Evolutionary conservation across 2,329 filamentous ascomycete species (phyloP).

Genomic region (Alternaria burnsii): DNA sequence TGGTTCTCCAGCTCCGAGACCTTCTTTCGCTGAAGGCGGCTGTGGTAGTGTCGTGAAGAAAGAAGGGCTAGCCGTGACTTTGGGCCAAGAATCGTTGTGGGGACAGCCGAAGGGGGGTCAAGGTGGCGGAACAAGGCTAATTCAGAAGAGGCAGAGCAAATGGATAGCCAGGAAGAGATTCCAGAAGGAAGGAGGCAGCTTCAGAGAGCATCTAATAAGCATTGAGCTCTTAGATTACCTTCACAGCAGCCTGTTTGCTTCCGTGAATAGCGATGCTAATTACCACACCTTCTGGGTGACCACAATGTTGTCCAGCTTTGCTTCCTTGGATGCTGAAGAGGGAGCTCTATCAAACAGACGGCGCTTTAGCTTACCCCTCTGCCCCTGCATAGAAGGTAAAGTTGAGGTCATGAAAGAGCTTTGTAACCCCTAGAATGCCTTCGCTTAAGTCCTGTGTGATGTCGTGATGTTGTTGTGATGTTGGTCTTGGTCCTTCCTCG

Average conservation of each 20-base stretch:
- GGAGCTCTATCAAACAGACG: conserved; percentile 1
- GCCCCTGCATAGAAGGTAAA: conserved; percentile 11
- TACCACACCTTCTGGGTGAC: neutral
- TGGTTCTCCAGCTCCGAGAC: neutral
- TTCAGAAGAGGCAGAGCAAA: neutral
- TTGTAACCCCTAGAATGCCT: neutral
- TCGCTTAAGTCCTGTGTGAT: neutral
- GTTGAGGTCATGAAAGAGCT: neutral
- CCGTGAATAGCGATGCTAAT: conserved; percentile 11
- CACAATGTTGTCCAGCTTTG: neutral
- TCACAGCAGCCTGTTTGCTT: conserved; percentile 5
- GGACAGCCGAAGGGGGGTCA: neutral
- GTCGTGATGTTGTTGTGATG: neutral
- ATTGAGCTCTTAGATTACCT: neutral
- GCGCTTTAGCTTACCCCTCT: neutral
- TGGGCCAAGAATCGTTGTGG: neutral
- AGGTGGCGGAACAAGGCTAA: neutral
- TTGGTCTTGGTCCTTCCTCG: neutral
- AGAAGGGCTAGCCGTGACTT: neutral
- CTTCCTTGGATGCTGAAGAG: conserved; percentile 1
- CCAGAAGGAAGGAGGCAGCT: neutral
- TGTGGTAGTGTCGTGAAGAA: neutral
- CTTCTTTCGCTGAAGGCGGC: neutral
- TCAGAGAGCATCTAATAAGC: conserved; percentile 3
- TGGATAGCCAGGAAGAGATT: neutral